Evolutionary conservation across 73 alveolate species (phyloP).

Genomic region (Effrenium voratum): DNA sequence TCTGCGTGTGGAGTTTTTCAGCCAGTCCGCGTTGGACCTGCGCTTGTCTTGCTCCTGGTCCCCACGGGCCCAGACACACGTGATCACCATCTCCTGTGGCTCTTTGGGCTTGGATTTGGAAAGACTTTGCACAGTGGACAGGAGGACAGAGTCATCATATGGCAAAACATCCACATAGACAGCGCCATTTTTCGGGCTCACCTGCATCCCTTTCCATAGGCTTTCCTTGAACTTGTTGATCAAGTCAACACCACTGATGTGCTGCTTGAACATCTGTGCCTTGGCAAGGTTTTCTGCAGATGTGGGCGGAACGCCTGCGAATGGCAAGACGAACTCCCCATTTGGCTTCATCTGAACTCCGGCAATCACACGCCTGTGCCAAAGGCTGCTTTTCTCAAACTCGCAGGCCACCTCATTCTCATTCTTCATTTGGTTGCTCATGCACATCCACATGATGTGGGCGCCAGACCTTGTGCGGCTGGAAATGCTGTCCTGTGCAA

Average conservation of each 20-base stretch:
- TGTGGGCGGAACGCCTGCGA: neutral
- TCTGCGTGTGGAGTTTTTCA: neutral
- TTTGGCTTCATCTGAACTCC: neutral
- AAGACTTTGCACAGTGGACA: constrained; percentile 51
- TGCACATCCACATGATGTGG: constrained; percentile 8
- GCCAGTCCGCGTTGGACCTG: neutral
- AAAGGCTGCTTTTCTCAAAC: neutral
- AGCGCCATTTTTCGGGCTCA: neutral
- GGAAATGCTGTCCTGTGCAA: neutral
- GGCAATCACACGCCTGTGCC: constrained; percentile 26
- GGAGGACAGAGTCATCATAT: constrained; percentile 13
- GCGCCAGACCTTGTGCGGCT: constrained; percentile 35
- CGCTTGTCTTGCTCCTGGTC: constrained; percentile 39
- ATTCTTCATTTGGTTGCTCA: neutral
- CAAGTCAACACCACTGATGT: constrained; percentile 15
- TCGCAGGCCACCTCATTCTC: neutral
- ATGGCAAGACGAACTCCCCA: constrained; percentile 1
- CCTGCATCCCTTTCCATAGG: constrained; percentile 7
- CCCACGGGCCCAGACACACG: constrained; percentile 26
- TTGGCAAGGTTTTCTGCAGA: neutral
- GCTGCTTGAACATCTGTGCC: constrained; percentile 48
- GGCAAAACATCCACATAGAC: constrained; percentile 31
- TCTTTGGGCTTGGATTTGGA: neutral
- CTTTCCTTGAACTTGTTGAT: neutral
- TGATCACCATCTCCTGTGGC: constrained; percentile 43